These are phyloP conservation scores for Lithohypha guttulata DNA, from an alignment of 2,329 filamentous ascomycete species.

Conservation along the genomic window DNA sequence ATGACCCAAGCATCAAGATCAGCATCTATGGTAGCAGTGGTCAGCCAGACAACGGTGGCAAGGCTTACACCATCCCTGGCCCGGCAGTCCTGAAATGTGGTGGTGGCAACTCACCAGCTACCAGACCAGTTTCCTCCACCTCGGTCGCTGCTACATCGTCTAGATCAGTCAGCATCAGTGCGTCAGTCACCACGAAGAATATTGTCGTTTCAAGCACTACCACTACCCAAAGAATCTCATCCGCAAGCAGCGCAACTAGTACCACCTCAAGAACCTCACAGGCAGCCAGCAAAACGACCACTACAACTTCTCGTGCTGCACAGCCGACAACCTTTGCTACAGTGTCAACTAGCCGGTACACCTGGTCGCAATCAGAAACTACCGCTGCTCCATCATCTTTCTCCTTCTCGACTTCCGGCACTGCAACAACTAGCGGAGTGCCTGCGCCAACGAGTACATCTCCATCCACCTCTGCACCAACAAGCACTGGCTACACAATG, in stretches of 20 bases:
- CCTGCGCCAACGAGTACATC: neutral
- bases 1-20: conserved; percentile 19
- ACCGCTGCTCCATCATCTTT: neutral
- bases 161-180: neutral
- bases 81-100: conserved; percentile 13
- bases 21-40: conserved; percentile 11
- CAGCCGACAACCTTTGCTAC: neutral
- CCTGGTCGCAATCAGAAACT: neutral
- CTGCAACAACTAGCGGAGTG: neutral
- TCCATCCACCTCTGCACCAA: neutral
- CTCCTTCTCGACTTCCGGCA: neutral
- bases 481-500: conserved; percentile 1
- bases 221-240: neutral
- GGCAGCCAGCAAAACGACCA: neutral
- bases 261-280: neutral
- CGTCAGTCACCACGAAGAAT: neutral
- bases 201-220: neutral
- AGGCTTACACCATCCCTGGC: conserved; percentile 19
- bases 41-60: conserved; percentile 11
- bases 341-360: neutral
- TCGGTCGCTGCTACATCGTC: neutral
- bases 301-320: conserved; percentile 1
- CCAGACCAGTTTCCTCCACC: neutral
- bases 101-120: conserved; percentile 1
- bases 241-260: too few relatives aligned